Percentiles rank a stretch among this genome's conserved stretches.
Conservation (phyloP, 192 early-diverging fungal genomes). For the Coemansia sp. region DNA sequence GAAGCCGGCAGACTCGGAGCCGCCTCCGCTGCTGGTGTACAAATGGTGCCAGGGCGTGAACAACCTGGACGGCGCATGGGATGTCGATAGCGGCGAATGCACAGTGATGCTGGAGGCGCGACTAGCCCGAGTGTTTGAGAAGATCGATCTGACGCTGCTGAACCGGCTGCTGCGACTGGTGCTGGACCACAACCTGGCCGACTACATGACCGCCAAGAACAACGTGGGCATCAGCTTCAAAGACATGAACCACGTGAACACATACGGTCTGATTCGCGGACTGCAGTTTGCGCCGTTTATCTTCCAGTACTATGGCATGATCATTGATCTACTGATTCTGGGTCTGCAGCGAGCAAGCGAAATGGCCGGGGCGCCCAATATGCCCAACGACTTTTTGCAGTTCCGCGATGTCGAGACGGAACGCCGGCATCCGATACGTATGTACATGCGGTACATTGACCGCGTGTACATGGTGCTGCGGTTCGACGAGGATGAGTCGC, state of each 20-base stretch:
- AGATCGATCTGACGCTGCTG: conserved; percentile 95
- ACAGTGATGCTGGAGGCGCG: conserved; percentile 96
- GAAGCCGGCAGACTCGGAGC: conserved; percentile 96
- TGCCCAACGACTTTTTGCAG: conserved; percentile 97
- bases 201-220: conserved; percentile 99
- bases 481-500: conserved; percentile 80
- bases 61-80: conserved; percentile 96
- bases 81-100: conserved; percentile 83
- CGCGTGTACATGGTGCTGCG: conserved; percentile 90
- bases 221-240: conserved; percentile 97
- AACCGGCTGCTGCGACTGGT: conserved; percentile 91
- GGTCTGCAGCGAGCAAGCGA: conserved; percentile 93
- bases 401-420: conserved; percentile 89
- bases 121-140: conserved; percentile 91
- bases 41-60: conserved; percentile 99
- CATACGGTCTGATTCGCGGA: conserved; percentile 94
- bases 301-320: conserved; percentile 98
- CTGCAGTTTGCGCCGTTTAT: conserved; percentile 97
- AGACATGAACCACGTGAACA: conserved; percentile 99
- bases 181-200: conserved; percentile 99
- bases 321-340: conserved; percentile 90
- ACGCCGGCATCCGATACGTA: conserved; percentile 91
- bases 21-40: conserved; percentile 93
- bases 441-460: conserved; percentile 96
- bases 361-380: conserved; percentile 89